Percentiles rank a stretch among this genome's conserved stretches.
These are phyloP conservation scores for Leccinum subgranulosum DNA, from an alignment of 768 basidiomycete species.

Conservation along the genomic window DNA sequence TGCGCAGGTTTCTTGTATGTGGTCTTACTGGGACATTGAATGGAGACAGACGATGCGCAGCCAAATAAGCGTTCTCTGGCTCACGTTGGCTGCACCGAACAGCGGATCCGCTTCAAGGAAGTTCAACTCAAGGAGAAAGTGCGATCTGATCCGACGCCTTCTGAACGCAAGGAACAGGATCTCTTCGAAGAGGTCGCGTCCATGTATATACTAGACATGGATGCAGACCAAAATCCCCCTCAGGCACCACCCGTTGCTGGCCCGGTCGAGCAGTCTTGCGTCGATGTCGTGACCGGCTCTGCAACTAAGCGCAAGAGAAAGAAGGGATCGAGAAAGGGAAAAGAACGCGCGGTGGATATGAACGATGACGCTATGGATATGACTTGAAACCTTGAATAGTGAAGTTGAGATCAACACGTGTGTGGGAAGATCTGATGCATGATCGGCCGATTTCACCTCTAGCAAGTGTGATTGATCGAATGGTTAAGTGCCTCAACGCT, in stretches of 20 bases:
- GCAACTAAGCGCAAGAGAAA: conserved; percentile 12
- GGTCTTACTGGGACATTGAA: background rate
- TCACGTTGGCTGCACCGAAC: conserved; percentile 46
- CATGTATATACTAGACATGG: conserved; percentile 19
- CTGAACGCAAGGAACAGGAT: conserved; percentile 4
- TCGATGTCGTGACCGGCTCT: background rate
- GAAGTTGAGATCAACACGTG: background rate
- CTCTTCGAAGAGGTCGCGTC: conserved; percentile 19
- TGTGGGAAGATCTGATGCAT: background rate
- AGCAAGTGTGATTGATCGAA: too few relatives aligned
- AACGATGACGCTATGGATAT: conserved; percentile 18
- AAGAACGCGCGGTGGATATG: conserved; percentile 24
- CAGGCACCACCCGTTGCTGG: background rate
- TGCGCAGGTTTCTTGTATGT: conserved; percentile 16
- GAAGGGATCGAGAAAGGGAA: conserved; percentile 22
- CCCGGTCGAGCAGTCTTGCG: background rate
- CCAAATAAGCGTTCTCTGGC: conserved; percentile 47
- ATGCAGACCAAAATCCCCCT: background rate
- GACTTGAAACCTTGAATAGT: background rate
- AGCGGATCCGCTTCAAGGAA: conserved; percentile 71
- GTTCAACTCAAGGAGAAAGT: conserved; percentile 50
- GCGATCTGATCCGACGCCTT: conserved; percentile 25
- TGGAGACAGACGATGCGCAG: conserved; percentile 55
- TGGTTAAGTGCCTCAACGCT: too few relatives aligned
- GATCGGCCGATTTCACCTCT: too few relatives aligned